These are phyloP conservation scores for Turritis glabra DNA, from an alignment of 345 rosid genomes.

Conservation along the genomic window DNA sequence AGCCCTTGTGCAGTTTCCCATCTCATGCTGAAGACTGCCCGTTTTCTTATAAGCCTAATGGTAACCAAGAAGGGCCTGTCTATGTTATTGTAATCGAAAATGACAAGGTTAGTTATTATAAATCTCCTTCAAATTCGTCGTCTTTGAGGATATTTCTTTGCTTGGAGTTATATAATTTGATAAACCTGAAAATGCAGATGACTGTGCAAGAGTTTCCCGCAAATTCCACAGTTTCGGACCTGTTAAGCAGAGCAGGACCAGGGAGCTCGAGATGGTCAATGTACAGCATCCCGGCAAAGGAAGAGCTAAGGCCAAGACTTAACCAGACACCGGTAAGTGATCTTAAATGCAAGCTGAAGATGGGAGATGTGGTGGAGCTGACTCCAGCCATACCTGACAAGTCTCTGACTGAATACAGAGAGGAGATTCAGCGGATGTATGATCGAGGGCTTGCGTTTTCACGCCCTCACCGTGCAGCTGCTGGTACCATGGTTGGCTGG, in stretches of 20 bases:
- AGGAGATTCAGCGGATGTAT: conserved; percentile 94
- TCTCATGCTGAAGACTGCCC: conserved; percentile 77
- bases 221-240: conserved; percentile 65
- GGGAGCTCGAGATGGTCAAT: conserved; percentile 68
- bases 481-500: conserved; percentile 39
- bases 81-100: conserved; percentile 80
- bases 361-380: conserved; percentile 95
- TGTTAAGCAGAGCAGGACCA: conserved; percentile 70
- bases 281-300: conserved; percentile 71
- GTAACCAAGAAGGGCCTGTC: conserved; percentile 67
- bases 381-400: conserved; percentile 83
- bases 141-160: not conserved
- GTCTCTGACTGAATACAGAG: conserved; percentile 82
- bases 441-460: conserved; percentile 50
- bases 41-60: conserved; percentile 63
- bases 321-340: conserved; percentile 71
- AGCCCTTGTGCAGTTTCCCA: conserved; percentile 74
- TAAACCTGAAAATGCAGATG: conserved; percentile 57
- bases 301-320: conserved; percentile 83
- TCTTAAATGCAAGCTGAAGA: conserved; percentile 70
- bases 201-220: conserved; percentile 87
- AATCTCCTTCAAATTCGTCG: not conserved
- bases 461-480: conserved; percentile 33
- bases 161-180: conserved; percentile 1
- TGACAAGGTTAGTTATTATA: conserved; percentile 61